A percentile compares a stretch with the other conserved stretches of the same genome.
Conservation (phyloP, 805 yeast species). For the Candida alai region DNA sequence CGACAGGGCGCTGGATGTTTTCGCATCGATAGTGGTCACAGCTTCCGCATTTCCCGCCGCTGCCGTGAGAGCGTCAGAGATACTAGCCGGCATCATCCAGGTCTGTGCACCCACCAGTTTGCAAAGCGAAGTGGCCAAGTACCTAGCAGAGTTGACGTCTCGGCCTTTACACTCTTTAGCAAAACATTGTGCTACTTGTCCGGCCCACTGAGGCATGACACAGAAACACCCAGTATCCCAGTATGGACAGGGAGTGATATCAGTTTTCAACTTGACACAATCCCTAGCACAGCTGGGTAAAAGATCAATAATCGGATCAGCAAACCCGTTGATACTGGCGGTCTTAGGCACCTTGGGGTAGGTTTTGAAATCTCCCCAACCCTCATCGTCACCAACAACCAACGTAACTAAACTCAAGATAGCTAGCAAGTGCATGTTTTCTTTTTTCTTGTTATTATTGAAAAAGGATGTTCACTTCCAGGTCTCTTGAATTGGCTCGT, state of each 20-base stretch:
- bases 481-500: no score
- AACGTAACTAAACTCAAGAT: constrained; percentile 1
- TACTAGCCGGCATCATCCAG: constrained; percentile 39
- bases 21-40: constrained; percentile 13
- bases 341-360: constrained; percentile 45
- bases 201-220: constrained; percentile 44
- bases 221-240: constrained; percentile 50
- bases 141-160: constrained; percentile 35
- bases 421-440: no score
- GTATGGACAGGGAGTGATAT: constrained; percentile 45
- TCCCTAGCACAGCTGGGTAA: constrained; percentile 41
- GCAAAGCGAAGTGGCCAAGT: constrained; percentile 41
- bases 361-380: constrained; percentile 29
- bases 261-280: constrained; percentile 32
- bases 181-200: constrained; percentile 38
- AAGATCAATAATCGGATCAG: constrained; percentile 36
- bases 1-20: constrained; percentile 7
- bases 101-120: constrained; percentile 36
- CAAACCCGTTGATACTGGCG: constrained; percentile 46
- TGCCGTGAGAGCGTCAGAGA: constrained; percentile 15
- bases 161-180: constrained; percentile 33
- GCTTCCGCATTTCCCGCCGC: constrained; percentile 12
- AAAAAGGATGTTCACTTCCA: no score
- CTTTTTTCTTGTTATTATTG: no score
- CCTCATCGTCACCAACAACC: constrained; percentile 10